A percentile compares a stretch with the other conserved stretches of the same genome.
These are phyloP conservation scores for Pterocarpus macrocarpus DNA, from an alignment of 306 rosid genomes.

Conservation along the genomic window DNA sequence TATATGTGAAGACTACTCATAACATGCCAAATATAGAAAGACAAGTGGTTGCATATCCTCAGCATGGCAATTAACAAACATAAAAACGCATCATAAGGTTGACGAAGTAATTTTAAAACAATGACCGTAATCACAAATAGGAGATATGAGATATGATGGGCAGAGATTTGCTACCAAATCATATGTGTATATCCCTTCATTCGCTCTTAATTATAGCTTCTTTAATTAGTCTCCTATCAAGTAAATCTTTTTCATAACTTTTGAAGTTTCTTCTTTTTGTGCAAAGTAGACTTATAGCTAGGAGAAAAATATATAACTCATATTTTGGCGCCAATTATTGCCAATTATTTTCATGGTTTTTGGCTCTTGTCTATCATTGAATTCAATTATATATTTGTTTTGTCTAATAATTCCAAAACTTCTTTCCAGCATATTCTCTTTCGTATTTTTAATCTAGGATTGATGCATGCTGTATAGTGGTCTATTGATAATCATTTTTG, in stretches of 20 bases:
- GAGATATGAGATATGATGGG: conserved; percentile 58
- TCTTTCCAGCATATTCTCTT: conserved; percentile 40
- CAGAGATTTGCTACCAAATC: conserved; percentile 60
- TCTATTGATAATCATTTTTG: conserved; percentile 50
- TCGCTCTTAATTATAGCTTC: conserved; percentile 51
- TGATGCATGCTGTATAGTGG: conserved; percentile 59
- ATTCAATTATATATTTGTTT: conserved; percentile 52
- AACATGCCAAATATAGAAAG: conserved; percentile 51
- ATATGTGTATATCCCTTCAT: conserved; percentile 59
- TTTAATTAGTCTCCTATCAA: conserved; percentile 51
- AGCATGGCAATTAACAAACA: conserved; percentile 43
- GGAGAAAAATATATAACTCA: conserved; percentile 26
- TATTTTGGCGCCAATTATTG: conserved; percentile 54
- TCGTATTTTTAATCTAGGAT: conserved; percentile 48
- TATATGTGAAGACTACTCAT: conserved; percentile 18
- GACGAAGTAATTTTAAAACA: conserved; percentile 43
- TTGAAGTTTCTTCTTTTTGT: conserved; percentile 51
- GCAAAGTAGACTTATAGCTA: conserved; percentile 15
- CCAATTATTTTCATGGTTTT: conserved; percentile 55
- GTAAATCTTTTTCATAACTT: conserved; percentile 48
- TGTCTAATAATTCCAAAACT: conserved; percentile 57
- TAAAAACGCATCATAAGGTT: conserved; percentile 39
- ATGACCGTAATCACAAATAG: conserved; percentile 38
- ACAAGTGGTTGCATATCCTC: conserved; percentile 51
- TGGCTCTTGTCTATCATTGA: conserved; percentile 54